Evolutionary conservation across 176 grass and related monocot genomes (phyloP).

Genomic region (Tillandsia leiboldiana): DNA sequence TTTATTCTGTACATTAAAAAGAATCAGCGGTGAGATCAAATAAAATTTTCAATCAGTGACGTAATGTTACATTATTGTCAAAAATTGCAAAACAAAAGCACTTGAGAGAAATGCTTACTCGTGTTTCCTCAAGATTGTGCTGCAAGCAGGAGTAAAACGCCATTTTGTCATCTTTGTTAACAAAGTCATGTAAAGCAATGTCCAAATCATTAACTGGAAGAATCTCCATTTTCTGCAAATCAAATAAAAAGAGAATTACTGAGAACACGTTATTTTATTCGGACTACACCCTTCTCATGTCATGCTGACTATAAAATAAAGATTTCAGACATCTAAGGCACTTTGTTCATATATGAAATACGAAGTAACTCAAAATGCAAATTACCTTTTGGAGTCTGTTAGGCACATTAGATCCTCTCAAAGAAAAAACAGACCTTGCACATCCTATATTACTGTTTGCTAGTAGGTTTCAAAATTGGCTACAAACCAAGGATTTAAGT

Average conservation of each 20-base stretch:
- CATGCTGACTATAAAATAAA: neutral
- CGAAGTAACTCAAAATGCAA: no score
- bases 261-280: neutral
- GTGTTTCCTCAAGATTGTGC: conserved; percentile 37
- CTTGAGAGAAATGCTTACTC: conserved; percentile 25
- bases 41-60: neutral
- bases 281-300: neutral
- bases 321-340: no score
- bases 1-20: conserved; percentile 40
- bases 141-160: conserved; percentile 58
- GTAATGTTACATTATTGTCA: neutral
- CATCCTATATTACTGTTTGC: no score
- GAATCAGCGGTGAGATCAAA: conserved; percentile 7
- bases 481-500: no score
- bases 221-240: conserved; percentile 61
- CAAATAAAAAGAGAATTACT: neutral
- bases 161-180: conserved; percentile 47
- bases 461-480: no score
- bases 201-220: conserved; percentile 50
- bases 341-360: no score
- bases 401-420: no score
- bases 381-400: no score
- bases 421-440: no score
- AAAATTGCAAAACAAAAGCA: neutral
- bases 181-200: conserved; percentile 63